Conservation (phyloP, 768 basidiomycete genomes). For the Tulasnella sp. region DNA sequence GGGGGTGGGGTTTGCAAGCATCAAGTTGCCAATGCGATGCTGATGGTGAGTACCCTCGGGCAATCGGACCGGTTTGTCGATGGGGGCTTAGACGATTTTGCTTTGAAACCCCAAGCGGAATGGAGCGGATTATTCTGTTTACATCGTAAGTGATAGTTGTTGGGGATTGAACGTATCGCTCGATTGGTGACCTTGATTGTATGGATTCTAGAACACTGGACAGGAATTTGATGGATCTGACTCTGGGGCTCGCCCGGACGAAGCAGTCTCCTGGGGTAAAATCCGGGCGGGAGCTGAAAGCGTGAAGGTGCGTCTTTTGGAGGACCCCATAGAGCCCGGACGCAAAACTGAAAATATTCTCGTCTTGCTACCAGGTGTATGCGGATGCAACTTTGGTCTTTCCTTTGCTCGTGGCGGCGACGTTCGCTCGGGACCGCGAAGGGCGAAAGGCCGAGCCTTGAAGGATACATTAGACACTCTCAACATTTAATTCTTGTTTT, state of each 20-base stretch:
- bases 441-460: slow-evolving; percentile 38
- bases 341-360: not conserved
- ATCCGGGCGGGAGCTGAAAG: slow-evolving; percentile 81
- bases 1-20: slow-evolving; percentile 99
- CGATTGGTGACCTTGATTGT: not conserved
- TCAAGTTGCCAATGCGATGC: slow-evolving; percentile 99
- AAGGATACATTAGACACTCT: not conserved
- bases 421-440: slow-evolving; percentile 58
- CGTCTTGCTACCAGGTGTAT: slow-evolving; percentile 52
- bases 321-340: not conserved
- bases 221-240: slow-evolving; percentile 99
- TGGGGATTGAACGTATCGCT: not conserved
- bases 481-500: not conserved
- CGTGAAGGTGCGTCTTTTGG: slow-evolving; percentile 57
- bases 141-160: slow-evolving; percentile 58
- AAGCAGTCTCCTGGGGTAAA: slow-evolving; percentile 98
- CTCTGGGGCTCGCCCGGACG: slow-evolving; percentile 94
- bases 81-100: slow-evolving; percentile 26
- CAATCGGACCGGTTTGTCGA: not conserved
- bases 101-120: slow-evolving; percentile 61
- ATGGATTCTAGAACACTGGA: slow-evolving; percentile 81
- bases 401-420: slow-evolving; percentile 90
- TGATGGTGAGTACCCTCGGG: slow-evolving; percentile 63
- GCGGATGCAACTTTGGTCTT: slow-evolving; percentile 98
- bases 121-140: slow-evolving; percentile 96